Conservation (phyloP, 2,329 filamentous ascomycete species). For the Colletotrichum trifolii region DNA sequence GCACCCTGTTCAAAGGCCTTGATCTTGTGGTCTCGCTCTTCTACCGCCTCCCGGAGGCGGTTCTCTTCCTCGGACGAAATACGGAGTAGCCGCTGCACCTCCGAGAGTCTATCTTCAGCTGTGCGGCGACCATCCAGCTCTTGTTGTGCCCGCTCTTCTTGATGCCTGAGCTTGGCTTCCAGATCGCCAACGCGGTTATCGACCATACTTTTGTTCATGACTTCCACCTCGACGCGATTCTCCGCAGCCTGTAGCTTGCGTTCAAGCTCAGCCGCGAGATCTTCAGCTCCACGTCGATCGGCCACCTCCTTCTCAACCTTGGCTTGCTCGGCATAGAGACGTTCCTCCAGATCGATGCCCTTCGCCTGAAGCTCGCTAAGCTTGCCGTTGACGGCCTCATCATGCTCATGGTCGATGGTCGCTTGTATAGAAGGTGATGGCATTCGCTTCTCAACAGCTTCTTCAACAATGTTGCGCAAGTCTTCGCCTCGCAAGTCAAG, state of each 20-base stretch:
- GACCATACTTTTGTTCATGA: slow-evolving; percentile 68
- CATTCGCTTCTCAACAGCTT: slow-evolving; percentile 69
- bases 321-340: slow-evolving; percentile 58
- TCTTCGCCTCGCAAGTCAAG: slow-evolving; percentile 61
- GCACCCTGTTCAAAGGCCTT: slow-evolving; percentile 67
- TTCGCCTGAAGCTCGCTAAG: slow-evolving; percentile 70
- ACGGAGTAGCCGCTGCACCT: slow-evolving; percentile 76
- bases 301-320: slow-evolving; percentile 61
- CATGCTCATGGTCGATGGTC: slow-evolving; percentile 37
- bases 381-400: slow-evolving; percentile 64
- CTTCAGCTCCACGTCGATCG: slow-evolving; percentile 63
- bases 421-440: slow-evolving; percentile 53
- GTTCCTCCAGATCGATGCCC: slow-evolving; percentile 69
- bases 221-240: slow-evolving; percentile 69
- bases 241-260: slow-evolving; percentile 67
- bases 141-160: slow-evolving; percentile 72
- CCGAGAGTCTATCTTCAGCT: slow-evolving; percentile 77
- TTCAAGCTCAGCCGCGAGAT: slow-evolving; percentile 62
- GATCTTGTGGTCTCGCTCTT: slow-evolving; percentile 76
- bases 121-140: slow-evolving; percentile 72
- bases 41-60: slow-evolving; percentile 72
- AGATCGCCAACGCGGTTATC: slow-evolving; percentile 74
- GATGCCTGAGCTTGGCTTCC: slow-evolving; percentile 73
- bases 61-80: slow-evolving; percentile 79
- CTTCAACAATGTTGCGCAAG: slow-evolving; percentile 71